phyloP scores from a whole-genome alignment of 306 rosid species.

The Oxytropis ochrocephala region DNA sequence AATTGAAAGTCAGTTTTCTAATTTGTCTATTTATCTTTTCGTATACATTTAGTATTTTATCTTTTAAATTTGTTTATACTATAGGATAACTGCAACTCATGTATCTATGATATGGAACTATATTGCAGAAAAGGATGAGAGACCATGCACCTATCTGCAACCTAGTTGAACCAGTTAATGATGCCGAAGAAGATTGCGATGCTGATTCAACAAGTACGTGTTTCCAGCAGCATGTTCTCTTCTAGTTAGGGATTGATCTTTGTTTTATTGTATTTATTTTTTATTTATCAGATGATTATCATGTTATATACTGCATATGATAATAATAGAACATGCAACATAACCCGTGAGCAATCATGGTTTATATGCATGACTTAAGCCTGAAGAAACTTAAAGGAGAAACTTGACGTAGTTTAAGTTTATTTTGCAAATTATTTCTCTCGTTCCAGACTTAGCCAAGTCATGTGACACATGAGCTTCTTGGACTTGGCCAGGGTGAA shows the following conservation, averaged over 20 bases:
- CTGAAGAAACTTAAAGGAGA: conserved; percentile 8
- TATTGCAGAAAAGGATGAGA: conserved; percentile 54
- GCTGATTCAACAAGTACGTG: conserved; percentile 44
- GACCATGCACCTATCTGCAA: conserved; percentile 27
- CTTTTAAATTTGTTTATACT: not conserved
- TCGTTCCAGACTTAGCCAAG: conserved; percentile 14
- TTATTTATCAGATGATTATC: not conserved
- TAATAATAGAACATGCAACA: not conserved
- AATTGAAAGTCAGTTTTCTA: not conserved
- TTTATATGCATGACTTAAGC: conserved; percentile 7
- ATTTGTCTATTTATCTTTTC: not conserved
- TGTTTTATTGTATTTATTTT: conserved; percentile 9
- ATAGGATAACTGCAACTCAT: conserved; percentile 22
- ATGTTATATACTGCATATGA: conserved; percentile 1
- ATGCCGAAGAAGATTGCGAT: conserved; percentile 35
- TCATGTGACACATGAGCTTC: not conserved
- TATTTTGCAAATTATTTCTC: conserved; percentile 1
- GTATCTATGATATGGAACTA: conserved; percentile 17
- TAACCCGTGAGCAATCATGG: conserved; percentile 3
- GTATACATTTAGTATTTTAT: not conserved
- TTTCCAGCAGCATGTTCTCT: conserved; percentile 9
- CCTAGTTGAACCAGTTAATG: conserved; percentile 38
- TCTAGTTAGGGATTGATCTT: not conserved
- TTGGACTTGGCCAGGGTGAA: not conserved
- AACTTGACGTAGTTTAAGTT: not conserved